A percentile compares a stretch with the other conserved stretches of the same genome.
Conservation (phyloP, 805 yeast genomes). For the Cyberlindnera xishuangbannaensis region DNA sequence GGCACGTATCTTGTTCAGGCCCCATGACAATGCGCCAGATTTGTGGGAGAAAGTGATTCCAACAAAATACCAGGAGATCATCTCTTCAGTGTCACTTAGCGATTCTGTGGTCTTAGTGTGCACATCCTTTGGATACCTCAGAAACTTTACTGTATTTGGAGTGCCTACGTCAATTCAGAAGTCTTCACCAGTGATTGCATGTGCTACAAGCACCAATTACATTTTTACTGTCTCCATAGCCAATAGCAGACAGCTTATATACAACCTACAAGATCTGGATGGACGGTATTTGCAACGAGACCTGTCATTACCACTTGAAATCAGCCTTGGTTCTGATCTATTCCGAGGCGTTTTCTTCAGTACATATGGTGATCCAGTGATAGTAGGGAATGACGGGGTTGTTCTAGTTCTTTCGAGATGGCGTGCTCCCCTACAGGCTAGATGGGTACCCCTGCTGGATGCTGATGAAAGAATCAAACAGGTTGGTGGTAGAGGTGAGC, state of each 20-base stretch:
- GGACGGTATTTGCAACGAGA: slow-evolving; percentile 43
- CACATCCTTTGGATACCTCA: slow-evolving; percentile 68
- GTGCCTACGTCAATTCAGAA: slow-evolving; percentile 65
- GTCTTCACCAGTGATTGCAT: slow-evolving; percentile 63
- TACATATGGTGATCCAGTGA: slow-evolving; percentile 83
- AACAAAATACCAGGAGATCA: slow-evolving; percentile 42
- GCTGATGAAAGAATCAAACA: slow-evolving; percentile 38
- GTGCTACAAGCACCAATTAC: slow-evolving; percentile 24
- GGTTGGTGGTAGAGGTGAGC: slow-evolving; percentile 46
- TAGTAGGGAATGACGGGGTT: slow-evolving; percentile 74
- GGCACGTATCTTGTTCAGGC: slow-evolving; percentile 56
- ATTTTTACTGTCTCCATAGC: slow-evolving; percentile 27
- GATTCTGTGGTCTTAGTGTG: slow-evolving; percentile 58
- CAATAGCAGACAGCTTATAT: slow-evolving; percentile 26
- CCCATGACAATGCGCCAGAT: slow-evolving; percentile 57
- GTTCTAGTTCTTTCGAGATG: slow-evolving; percentile 69
- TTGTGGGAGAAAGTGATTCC: slow-evolving; percentile 70
- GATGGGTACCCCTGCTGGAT: slow-evolving; percentile 84
- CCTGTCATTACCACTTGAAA: slow-evolving; percentile 37
- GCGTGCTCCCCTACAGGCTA: slow-evolving; percentile 69
- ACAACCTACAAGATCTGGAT: slow-evolving; percentile 43
- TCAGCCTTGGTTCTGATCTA: slow-evolving; percentile 24
- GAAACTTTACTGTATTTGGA: slow-evolving; percentile 69
- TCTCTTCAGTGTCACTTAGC: slow-evolving; percentile 68
- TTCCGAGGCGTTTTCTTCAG: slow-evolving; percentile 76